phyloP scores from a whole-genome alignment of 352 stramenopile genomes.

The Pythium dissotocum region DNA sequence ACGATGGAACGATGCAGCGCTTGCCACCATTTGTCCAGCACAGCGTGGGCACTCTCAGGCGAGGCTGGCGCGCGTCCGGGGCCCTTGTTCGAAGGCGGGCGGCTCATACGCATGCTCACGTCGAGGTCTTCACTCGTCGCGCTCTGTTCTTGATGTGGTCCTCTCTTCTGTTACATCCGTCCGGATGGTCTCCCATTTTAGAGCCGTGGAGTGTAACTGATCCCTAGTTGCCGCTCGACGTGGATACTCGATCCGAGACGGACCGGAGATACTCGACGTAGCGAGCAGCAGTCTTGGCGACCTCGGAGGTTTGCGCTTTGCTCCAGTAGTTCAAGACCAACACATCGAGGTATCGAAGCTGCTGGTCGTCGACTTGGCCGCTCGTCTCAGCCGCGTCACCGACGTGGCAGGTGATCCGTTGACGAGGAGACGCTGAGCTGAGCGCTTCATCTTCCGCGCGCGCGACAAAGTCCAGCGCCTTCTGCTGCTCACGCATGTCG shows the following conservation, averaged over 20 bases:
- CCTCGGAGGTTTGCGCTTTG: conserved; percentile 32
- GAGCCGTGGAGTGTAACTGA: conserved; percentile 1
- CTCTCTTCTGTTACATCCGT: neutral
- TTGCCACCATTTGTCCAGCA: conserved; percentile 45
- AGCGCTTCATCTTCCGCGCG: conserved; percentile 32
- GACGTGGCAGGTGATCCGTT: conserved; percentile 37
- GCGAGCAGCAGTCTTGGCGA: conserved; percentile 38
- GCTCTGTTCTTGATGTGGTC: neutral
- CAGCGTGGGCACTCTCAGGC: conserved; percentile 5
- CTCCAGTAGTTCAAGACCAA: conserved; percentile 61
- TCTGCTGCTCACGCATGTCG: conserved; percentile 29
- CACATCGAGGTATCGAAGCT: conserved; percentile 62
- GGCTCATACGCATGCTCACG: neutral
- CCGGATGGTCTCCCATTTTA: neutral
- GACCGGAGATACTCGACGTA: conserved; percentile 55
- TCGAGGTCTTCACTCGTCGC: neutral
- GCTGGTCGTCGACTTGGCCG: conserved; percentile 38
- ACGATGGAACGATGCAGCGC: conserved; percentile 38
- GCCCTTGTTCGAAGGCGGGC: neutral
- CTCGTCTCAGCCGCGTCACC: conserved; percentile 18
- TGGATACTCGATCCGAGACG: conserved; percentile 4
- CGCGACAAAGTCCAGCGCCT: conserved; percentile 21
- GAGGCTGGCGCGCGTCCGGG: neutral
- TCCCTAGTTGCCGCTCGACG: conserved; percentile 2
- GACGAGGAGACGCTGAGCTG: neutral